Percentiles rank a stretch among this genome's conserved stretches.
Evolutionary conservation across 208 protist species (phyloP).

Genomic region (Leishmania arabica): DNA sequence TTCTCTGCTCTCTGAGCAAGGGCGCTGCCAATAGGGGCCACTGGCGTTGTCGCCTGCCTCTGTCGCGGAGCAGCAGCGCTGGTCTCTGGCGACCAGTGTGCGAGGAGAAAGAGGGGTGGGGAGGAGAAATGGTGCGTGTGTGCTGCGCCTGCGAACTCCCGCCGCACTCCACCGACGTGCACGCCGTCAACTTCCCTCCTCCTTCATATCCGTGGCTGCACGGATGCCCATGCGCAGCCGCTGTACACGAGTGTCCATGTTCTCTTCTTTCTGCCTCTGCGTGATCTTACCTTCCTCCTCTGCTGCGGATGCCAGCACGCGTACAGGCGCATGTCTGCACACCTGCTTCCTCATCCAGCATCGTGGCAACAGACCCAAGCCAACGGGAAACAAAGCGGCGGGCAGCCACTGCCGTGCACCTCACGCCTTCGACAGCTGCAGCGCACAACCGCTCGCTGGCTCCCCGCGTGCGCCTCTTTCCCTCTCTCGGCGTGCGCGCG

Average conservation of each 20-base stretch:
- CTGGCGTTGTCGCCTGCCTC: neutral
- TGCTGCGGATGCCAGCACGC: neutral
- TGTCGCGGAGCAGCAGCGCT: neutral
- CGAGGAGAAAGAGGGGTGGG: neutral
- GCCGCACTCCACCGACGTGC: neutral
- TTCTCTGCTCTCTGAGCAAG: neutral
- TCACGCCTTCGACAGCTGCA: neutral
- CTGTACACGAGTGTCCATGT: neutral
- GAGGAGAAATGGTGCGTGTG: neutral
- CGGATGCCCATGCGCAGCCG: neutral
- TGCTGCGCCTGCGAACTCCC: neutral
- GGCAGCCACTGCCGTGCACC: neutral
- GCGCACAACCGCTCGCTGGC: neutral
- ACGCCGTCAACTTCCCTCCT: neutral
- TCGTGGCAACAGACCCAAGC: neutral
- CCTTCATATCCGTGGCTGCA: neutral
- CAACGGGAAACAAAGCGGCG: neutral
- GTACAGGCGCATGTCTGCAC: neutral
- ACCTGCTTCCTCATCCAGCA: neutral
- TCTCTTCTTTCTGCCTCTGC: neutral
- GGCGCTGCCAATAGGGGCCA: neutral
- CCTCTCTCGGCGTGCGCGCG: neutral
- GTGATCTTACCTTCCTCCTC: neutral
- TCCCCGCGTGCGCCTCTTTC: neutral
- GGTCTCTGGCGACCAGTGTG: neutral